These are phyloP conservation scores for Osmanthus fragrans DNA, from an alignment of 257 asterid genomes.

Conservation along the genomic window DNA sequence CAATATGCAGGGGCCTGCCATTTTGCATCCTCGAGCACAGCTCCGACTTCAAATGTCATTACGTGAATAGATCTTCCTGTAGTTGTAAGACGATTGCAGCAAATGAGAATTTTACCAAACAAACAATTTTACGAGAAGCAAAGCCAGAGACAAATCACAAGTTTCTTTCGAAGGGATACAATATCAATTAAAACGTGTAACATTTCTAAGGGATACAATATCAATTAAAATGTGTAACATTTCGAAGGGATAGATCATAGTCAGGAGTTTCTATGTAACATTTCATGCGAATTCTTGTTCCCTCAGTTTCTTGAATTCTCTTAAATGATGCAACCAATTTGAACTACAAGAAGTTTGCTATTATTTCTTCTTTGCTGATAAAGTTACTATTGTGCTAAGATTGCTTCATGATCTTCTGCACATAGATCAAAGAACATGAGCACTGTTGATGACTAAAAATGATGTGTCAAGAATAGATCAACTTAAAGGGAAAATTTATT, in stretches of 20 bases:
- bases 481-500: too few relatives aligned
- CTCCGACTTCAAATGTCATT: constrained; percentile 89
- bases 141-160: neutral
- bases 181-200: neutral
- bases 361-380: neutral
- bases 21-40: constrained; percentile 66
- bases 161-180: neutral
- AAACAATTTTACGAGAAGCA: constrained; percentile 7
- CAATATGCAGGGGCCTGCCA: constrained; percentile 87
- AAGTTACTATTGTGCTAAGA: neutral
- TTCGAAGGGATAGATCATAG: neutral
- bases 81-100: constrained; percentile 9
- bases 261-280: neutral
- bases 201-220: neutral
- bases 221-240: neutral
- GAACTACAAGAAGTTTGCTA: neutral
- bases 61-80: constrained; percentile 82
- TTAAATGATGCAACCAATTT: neutral
- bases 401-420: neutral
- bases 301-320: neutral
- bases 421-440: neutral
- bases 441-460: too few relatives aligned
- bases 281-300: neutral
- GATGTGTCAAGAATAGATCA: too few relatives aligned
- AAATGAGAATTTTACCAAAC: neutral